phyloP scores from a whole-genome alignment of 371 early-diverging fungal genomes.

The Mucor lusitanicus region DNA sequence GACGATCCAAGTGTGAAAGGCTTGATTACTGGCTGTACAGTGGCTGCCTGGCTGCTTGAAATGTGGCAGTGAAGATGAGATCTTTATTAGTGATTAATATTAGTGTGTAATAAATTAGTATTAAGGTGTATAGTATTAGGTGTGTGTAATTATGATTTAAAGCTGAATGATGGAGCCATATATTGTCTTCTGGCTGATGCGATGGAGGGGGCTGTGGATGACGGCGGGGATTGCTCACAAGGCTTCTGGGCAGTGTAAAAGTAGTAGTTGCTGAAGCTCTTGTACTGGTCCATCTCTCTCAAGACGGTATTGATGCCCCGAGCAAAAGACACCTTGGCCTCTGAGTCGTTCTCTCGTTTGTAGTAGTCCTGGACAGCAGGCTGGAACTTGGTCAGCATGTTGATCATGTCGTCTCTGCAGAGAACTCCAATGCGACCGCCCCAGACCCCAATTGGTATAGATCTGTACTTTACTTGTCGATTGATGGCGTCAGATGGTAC shows the following conservation, averaged over 20 bases:
- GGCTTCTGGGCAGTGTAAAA: slow-evolving; percentile 29
- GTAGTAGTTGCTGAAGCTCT: slow-evolving; percentile 29
- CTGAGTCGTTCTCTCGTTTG: background rate
- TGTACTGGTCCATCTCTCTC: slow-evolving; percentile 31
- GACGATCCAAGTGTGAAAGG: no score
- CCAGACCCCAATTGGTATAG: slow-evolving; percentile 41
- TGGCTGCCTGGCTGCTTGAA: no score
- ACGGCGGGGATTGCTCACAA: background rate
- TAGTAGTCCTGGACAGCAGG: slow-evolving; percentile 10
- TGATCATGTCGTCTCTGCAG: slow-evolving; percentile 29
- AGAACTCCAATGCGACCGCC: slow-evolving; percentile 38
- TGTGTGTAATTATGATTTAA: slow-evolving; percentile 12
- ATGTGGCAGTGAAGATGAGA: no score
- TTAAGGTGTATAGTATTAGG: background rate
- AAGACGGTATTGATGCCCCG: background rate
- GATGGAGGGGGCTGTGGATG: background rate
- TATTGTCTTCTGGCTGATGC: background rate
- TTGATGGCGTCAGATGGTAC: slow-evolving; percentile 21
- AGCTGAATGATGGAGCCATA: slow-evolving; percentile 5
- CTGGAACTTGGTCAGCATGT: slow-evolving; percentile 26
- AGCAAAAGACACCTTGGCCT: slow-evolving; percentile 9
- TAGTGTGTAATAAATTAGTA: background rate
- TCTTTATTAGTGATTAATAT: background rate
- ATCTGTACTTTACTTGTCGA: slow-evolving; percentile 27
- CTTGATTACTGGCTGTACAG: no score